Evolutionary conservation across 2,329 filamentous ascomycete species (phyloP).

Genomic region (Cordyceps farinosa): DNA sequence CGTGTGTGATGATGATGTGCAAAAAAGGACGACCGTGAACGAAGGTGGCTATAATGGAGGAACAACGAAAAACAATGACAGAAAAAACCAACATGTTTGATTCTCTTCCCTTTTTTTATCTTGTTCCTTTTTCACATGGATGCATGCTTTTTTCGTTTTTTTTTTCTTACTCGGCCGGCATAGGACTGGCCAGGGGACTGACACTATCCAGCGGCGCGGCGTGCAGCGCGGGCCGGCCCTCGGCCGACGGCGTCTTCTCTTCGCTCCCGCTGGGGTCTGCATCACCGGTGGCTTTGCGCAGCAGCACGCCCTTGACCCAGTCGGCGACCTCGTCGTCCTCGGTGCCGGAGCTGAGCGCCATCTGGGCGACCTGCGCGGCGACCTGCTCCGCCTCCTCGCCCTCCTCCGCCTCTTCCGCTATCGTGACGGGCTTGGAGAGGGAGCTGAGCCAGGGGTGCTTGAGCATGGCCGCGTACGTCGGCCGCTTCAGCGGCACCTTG

Average conservation of each 20-base stretch:
- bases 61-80: neutral
- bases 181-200: conserved; percentile 47
- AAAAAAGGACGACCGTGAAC: neutral
- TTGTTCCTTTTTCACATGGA: too few species aligned
- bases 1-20: neutral
- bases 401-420: conserved; percentile 66
- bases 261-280: conserved; percentile 36
- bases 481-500: conserved; percentile 87
- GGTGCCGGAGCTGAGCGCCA: conserved; percentile 38
- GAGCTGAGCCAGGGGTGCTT: conserved; percentile 83
- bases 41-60: neutral
- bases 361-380: conserved; percentile 42
- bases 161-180: conserved; percentile 7
- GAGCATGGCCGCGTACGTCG: conserved; percentile 87
- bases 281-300: conserved; percentile 30
- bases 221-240: conserved; percentile 76
- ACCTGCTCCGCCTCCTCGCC: conserved; percentile 44
- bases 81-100: neutral
- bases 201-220: conserved; percentile 78
- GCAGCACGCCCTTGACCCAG: conserved; percentile 76
- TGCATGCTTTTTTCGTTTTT: too few species aligned
- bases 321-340: conserved; percentile 79
- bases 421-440: conserved; percentile 72
- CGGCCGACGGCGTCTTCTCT: conserved; percentile 26
- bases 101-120: neutral